These are phyloP conservation scores for Rhodotorula sp. DNA, from an alignment of 1,284 basidiomycete genomes.

Conservation along the genomic window DNA sequence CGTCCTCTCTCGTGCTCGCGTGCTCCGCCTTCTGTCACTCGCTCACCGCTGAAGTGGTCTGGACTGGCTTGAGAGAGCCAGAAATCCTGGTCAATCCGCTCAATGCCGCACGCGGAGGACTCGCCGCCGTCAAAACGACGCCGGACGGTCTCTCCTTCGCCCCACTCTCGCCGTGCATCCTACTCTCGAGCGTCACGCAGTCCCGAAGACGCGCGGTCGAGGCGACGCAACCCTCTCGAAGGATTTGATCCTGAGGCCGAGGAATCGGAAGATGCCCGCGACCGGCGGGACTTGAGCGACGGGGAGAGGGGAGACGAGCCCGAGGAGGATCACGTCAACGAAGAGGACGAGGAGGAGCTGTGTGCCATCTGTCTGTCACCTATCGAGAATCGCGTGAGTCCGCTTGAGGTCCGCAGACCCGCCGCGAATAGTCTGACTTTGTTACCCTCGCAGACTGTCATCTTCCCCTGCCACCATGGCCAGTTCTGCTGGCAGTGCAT, in stretches of 20 bases:
- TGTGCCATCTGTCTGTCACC: conserved; percentile 48
- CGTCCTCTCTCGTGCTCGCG: neutral
- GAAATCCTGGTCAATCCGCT: neutral
- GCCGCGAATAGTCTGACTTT: neutral
- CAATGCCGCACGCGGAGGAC: neutral
- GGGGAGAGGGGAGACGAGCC: neutral
- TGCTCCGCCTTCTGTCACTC: neutral
- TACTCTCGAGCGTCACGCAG: neutral
- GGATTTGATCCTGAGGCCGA: conserved; percentile 22
- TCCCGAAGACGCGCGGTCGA: neutral
- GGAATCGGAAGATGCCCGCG: neutral
- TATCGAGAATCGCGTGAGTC: conserved; percentile 43
- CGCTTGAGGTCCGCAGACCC: too few species aligned
- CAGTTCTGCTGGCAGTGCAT: conserved; percentile 49
- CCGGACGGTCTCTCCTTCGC: neutral
- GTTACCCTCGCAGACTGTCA: conserved; percentile 37
- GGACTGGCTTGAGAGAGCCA: too few species aligned
- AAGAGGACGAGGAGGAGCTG: conserved; percentile 37
- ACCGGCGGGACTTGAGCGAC: neutral
- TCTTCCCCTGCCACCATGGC: conserved; percentile 46
- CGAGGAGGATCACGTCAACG: conserved; percentile 9
- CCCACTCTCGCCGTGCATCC: neutral
- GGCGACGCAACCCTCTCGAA: conserved; percentile 5
- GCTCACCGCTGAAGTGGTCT: neutral
- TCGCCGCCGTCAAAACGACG: conserved; percentile 6